A percentile compares a stretch with the other conserved stretches of the same genome.
These are phyloP conservation scores for Hanseniaspora uvarum DNA, from an alignment of 1,139 yeast species.

Conservation along the genomic window DNA sequence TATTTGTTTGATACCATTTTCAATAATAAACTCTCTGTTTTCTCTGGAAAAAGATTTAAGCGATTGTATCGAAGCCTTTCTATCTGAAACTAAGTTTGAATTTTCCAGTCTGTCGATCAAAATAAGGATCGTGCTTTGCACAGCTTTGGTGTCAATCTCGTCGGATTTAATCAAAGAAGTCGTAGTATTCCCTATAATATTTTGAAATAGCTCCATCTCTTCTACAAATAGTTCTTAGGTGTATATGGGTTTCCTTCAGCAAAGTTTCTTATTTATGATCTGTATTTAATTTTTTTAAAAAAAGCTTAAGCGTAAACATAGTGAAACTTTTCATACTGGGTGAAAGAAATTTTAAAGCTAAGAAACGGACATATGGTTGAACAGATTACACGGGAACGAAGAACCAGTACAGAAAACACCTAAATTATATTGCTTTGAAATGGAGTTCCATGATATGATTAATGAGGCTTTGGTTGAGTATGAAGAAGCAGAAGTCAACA, in stretches of 20 bases:
- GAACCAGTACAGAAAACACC: no score
- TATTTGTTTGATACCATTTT: constrained; percentile 72
- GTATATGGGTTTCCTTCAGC: no score
- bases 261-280: not conserved
- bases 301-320: not conserved
- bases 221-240: not conserved
- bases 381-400: no score
- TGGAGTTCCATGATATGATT: not conserved
- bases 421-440: not conserved
- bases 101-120: constrained; percentile 79
- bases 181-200: constrained; percentile 36
- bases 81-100: constrained; percentile 70
- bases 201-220: constrained; percentile 40
- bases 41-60: constrained; percentile 83
- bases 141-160: constrained; percentile 47
- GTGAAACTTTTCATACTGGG: not conserved
- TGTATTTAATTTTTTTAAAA: not conserved
- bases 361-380: not conserved
- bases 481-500: not conserved
- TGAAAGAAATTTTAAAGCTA: not conserved
- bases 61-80: constrained; percentile 85
- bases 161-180: constrained; percentile 42
- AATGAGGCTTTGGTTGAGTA: not conserved
- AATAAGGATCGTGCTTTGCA: constrained; percentile 55
- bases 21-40: constrained; percentile 82